These are phyloP conservation scores for Vigna reflexopilosa DNA, from an alignment of 306 rosid genomes.

Conservation along the genomic window DNA sequence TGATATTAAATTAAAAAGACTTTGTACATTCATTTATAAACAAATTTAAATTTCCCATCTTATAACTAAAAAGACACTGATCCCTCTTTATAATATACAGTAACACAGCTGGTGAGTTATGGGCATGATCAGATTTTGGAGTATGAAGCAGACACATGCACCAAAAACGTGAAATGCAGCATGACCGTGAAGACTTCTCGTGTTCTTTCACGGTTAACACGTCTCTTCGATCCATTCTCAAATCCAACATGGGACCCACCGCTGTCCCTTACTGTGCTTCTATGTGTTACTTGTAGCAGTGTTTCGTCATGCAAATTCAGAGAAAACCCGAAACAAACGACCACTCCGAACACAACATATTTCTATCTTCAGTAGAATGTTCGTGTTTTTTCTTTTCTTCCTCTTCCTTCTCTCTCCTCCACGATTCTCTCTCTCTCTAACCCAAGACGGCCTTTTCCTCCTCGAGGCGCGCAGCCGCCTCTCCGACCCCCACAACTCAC, in stretches of 20 bases:
- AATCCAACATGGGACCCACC: not conserved
- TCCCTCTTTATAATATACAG: too few relatives aligned
- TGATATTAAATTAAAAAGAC: too few relatives aligned
- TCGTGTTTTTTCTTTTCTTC: constrained; percentile 30
- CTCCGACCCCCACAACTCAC: constrained; percentile 53
- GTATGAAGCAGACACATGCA: not conserved
- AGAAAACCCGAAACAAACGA: not conserved
- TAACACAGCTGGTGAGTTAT: too few relatives aligned
- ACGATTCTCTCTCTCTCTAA: constrained; percentile 46
- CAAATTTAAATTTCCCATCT: too few relatives aligned
- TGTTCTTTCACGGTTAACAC: not conserved
- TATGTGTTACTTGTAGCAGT: not conserved
- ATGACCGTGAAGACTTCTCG: not conserved
- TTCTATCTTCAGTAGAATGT: not conserved
- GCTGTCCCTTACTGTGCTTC: not conserved
- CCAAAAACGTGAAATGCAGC: not conserved
- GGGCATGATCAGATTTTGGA: not conserved
- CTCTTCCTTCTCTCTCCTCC: constrained; percentile 41
- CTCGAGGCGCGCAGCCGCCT: constrained; percentile 48
- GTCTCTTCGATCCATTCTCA: not conserved
- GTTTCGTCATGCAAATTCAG: too few relatives aligned
- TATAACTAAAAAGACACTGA: too few relatives aligned
- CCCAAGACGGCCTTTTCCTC: constrained; percentile 68
- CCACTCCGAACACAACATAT: not conserved
- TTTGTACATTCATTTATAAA: too few relatives aligned